phyloP scores from a whole-genome alignment of 148 eudicot genomes.

The Silene uniflora region DNA sequence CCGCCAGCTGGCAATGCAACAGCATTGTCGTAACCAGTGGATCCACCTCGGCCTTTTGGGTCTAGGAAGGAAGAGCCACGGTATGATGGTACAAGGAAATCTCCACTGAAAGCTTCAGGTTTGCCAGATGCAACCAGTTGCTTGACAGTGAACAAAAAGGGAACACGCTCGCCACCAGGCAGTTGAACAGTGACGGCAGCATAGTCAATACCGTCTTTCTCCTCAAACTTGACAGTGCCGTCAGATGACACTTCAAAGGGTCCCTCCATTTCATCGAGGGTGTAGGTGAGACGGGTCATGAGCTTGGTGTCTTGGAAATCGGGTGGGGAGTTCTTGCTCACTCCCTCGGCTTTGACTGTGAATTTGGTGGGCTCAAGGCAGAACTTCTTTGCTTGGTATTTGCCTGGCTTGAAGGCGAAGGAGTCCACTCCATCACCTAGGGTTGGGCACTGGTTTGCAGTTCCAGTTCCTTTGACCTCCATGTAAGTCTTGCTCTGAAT shows the following conservation, averaged over 20 bases:
- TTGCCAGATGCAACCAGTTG: conserved; percentile 93
- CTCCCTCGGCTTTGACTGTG: conserved; percentile 84
- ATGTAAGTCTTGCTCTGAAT: conserved; percentile 95
- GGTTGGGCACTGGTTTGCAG: conserved; percentile 98
- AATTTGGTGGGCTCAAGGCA: conserved; percentile 95
- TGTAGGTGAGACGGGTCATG: conserved; percentile 96
- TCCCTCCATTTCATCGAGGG: conserved; percentile 95
- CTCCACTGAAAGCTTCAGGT: conserved; percentile 72
- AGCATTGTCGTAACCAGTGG: conserved; percentile 92
- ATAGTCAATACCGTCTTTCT: conserved; percentile 96
- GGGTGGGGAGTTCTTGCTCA: conserved; percentile 70
- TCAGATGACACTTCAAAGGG: conserved; percentile 82
- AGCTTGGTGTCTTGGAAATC: conserved; percentile 97
- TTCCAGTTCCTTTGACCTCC: conserved; percentile 95
- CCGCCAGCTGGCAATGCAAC: conserved; percentile 99
- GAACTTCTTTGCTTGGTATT: conserved; percentile 85
- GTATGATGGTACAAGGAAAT: conserved; percentile 93
- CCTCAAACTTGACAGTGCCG: conserved; percentile 84
- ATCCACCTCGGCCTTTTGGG: conserved; percentile 99
- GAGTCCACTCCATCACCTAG: conserved; percentile 57
- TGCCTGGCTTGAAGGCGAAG: conserved; percentile 85
- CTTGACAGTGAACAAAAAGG: conserved; percentile 88
- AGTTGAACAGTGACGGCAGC: conserved; percentile 98
- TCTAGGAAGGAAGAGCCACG: conserved; percentile 94
- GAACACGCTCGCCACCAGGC: conserved; percentile 97